A percentile compares a stretch with the other conserved stretches of the same genome.
These are phyloP conservation scores for Yamadazyma sp. DNA, from an alignment of 805 yeast species.

Conservation along the genomic window DNA sequence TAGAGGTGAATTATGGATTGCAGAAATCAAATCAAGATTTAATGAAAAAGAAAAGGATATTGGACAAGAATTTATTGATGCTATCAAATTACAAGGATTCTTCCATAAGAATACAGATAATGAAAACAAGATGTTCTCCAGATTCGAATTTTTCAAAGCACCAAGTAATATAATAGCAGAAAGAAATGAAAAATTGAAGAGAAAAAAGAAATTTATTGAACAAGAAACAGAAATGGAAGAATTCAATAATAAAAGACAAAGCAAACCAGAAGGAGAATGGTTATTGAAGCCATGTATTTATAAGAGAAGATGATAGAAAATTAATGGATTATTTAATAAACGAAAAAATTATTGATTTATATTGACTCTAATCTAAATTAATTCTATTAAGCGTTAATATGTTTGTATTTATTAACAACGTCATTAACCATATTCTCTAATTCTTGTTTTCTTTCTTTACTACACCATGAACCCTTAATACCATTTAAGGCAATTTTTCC, in stretches of 20 bases:
- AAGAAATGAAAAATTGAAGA: constrained; percentile 56
- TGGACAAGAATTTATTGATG: constrained; percentile 78
- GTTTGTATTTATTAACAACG: constrained; percentile 36
- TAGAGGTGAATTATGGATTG: constrained; percentile 94
- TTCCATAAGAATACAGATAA: constrained; percentile 87
- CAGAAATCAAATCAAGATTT: constrained; percentile 93
- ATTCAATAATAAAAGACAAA: constrained; percentile 51
- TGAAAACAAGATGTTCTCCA: constrained; percentile 86
- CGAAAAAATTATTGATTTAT: too few relatives aligned
- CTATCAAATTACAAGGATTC: constrained; percentile 76
- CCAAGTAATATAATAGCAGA: constrained; percentile 63
- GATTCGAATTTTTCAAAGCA: constrained; percentile 93
- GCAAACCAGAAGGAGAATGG: constrained; percentile 78
- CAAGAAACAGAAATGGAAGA: constrained; percentile 61
- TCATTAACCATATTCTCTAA: constrained; percentile 44
- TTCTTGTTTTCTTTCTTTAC: constrained; percentile 50
- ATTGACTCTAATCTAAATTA: background rate
- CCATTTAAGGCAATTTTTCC: constrained; percentile 58
- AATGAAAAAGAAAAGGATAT: constrained; percentile 49
- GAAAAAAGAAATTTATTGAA: constrained; percentile 68
- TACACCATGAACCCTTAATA: constrained; percentile 72
- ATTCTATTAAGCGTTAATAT: constrained; percentile 7
- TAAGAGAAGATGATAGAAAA: constrained; percentile 55
- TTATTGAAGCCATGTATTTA: constrained; percentile 93
- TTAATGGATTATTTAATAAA: background rate